These are phyloP conservation scores for Vanilla planifolia DNA, from an alignment of 106 monocot species.

Conservation along the genomic window DNA sequence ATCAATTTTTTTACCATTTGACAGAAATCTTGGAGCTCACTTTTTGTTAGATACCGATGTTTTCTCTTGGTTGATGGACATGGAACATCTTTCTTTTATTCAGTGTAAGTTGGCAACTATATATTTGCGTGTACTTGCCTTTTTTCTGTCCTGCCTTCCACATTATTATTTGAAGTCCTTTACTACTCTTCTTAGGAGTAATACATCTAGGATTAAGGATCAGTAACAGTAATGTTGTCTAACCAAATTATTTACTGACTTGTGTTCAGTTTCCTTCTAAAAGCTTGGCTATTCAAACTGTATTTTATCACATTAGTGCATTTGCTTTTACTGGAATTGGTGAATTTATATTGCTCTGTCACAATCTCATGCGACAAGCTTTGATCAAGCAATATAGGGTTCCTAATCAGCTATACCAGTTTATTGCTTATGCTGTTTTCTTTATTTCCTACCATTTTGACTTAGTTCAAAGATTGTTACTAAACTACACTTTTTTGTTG, in stretches of 20 bases:
- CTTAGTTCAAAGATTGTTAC: background rate
- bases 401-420: background rate
- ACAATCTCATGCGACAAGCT: background rate
- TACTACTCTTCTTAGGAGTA: background rate
- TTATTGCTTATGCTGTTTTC: background rate
- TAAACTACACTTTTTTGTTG: slow-evolving; percentile 13
- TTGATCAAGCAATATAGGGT: background rate
- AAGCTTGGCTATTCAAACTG: no score
- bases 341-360: background rate
- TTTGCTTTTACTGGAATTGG: no score
- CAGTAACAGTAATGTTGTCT: no score
- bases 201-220: no score
- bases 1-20: background rate
- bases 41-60: background rate
- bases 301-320: no score
- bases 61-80: slow-evolving; percentile 1
- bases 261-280: no score
- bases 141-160: background rate
- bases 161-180: background rate
- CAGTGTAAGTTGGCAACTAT: background rate
- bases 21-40: background rate
- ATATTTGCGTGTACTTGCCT: background rate
- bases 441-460: background rate
- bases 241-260: no score
- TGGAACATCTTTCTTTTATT: slow-evolving; percentile 1